Conservation (phyloP, 2,329 filamentous ascomycete genomes). For the Emericellopsis cladophorae region DNA sequence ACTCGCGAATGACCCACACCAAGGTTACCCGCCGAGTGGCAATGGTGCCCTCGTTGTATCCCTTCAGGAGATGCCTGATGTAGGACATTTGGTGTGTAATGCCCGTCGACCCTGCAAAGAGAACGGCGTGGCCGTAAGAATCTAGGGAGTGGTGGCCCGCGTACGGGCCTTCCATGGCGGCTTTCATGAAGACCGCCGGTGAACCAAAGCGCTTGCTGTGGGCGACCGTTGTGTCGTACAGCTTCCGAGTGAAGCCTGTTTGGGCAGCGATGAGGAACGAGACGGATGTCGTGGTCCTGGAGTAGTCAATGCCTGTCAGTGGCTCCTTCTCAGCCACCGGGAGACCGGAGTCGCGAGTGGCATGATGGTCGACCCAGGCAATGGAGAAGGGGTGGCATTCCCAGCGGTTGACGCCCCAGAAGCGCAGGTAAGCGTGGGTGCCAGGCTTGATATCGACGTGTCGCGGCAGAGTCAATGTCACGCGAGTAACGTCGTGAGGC, state of each 20-base stretch:
- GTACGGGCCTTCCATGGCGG: constrained; percentile 84
- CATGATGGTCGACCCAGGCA: constrained; percentile 54
- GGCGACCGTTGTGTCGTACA: constrained; percentile 53
- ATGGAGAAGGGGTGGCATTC: constrained; percentile 71
- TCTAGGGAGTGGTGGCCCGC: constrained; percentile 71
- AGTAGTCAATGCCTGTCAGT: constrained; percentile 23
- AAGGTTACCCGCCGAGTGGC: constrained; percentile 73
- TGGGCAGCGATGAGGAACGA: constrained; percentile 81
- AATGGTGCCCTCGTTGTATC: constrained; percentile 56
- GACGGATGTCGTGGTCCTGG: constrained; percentile 40
- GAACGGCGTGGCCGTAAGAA: constrained; percentile 83
- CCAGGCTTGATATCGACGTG: constrained; percentile 55
- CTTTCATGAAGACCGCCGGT: constrained; percentile 48
- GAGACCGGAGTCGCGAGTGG: constrained; percentile 27
- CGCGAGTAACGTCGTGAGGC: constrained; percentile 56
- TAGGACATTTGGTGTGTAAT: constrained; percentile 94
- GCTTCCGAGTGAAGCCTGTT: constrained; percentile 73
- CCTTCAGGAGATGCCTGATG: constrained; percentile 62
- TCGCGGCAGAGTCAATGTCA: constrained; percentile 57
- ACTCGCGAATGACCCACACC: constrained; percentile 86
- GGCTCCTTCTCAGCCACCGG: constrained; percentile 25
- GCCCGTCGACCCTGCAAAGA: constrained; percentile 85
- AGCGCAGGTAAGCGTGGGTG: constrained; percentile 63
- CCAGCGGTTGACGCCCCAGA: constrained; percentile 52
- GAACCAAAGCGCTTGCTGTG: constrained; percentile 12